Evolutionary conservation across 2,329 filamentous ascomycete species (phyloP).

Genomic region (Fusarium sp.): DNA sequence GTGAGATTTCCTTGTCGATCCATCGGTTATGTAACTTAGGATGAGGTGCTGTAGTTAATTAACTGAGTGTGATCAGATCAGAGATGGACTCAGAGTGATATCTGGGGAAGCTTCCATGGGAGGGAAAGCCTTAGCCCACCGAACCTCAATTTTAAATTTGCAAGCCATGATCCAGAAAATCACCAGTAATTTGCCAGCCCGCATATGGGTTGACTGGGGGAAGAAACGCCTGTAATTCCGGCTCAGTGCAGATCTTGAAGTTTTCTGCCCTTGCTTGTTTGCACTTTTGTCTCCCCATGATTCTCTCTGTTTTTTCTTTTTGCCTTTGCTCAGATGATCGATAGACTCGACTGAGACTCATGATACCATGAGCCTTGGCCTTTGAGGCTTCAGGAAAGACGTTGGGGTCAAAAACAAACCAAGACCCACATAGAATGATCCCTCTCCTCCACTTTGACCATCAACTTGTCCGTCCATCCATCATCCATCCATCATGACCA

Average conservation of each 20-base stretch:
- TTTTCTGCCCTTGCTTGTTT: neutral
- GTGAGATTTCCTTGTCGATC: slow-evolving; percentile 37
- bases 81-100: slow-evolving; percentile 2
- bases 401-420: slow-evolving; percentile 21
- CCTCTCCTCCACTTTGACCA: slow-evolving; percentile 26
- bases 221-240: slow-evolving; percentile 41
- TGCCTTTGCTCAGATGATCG: slow-evolving; percentile 8
- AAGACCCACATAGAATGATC: slow-evolving; percentile 26
- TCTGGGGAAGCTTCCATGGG: slow-evolving; percentile 40
- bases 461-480: slow-evolving; percentile 25
- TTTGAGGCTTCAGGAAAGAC: slow-evolving; percentile 5
- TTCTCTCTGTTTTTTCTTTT: neutral
- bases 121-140: slow-evolving; percentile 32
- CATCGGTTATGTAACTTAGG: slow-evolving; percentile 18
- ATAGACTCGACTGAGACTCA: slow-evolving; percentile 6
- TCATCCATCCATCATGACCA: slow-evolving; percentile 29
- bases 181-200: slow-evolving; percentile 44
- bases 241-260: slow-evolving; percentile 37
- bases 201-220: slow-evolving; percentile 35
- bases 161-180: slow-evolving; percentile 46
- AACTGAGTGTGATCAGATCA: neutral
- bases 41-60: slow-evolving; percentile 3
- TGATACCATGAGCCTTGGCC: slow-evolving; percentile 9
- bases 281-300: neutral
- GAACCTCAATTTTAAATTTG: slow-evolving; percentile 47